Evolutionary conservation across 805 yeast species (phyloP).

Genomic region (Deakozyma indianensis): DNA sequence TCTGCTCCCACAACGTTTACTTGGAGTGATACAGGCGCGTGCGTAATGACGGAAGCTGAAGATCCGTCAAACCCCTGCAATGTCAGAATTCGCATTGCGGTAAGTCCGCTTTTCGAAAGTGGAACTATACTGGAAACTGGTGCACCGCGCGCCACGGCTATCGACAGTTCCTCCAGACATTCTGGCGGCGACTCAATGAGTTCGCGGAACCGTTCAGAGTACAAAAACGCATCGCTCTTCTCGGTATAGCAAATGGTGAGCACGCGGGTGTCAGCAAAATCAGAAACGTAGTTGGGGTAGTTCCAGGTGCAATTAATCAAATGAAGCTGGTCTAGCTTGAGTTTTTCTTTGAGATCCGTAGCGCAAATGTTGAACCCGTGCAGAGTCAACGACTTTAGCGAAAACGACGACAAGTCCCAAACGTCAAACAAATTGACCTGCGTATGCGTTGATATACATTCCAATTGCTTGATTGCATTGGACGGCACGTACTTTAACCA

Average conservation of each 20-base stretch:
- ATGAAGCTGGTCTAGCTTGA: background rate
- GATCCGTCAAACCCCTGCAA: background rate
- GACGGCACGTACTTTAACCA: background rate
- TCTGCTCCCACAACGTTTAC: background rate
- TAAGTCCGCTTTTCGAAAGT: background rate
- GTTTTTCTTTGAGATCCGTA: conserved; percentile 3
- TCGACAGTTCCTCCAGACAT: background rate
- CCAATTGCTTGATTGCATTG: background rate
- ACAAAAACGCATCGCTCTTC: background rate
- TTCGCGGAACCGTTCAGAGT: background rate
- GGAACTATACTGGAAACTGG: background rate
- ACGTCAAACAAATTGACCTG: background rate
- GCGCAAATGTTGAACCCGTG: conserved; percentile 6
- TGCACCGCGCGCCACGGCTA: background rate
- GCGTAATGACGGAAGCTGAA: background rate
- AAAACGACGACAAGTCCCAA: background rate
- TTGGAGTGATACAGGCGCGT: background rate
- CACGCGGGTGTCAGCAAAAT: conserved; percentile 1
- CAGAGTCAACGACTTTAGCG: conserved; percentile 2
- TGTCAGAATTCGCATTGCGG: background rate
- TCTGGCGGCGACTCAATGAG: background rate
- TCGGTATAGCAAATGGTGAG: background rate
- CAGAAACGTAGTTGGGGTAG: conserved; percentile 5
- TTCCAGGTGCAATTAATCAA: conserved; percentile 8
- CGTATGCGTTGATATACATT: background rate